phyloP scores from a whole-genome alignment of 1,284 basidiomycete species.

The Sanghuangporus weigelae region DNA sequence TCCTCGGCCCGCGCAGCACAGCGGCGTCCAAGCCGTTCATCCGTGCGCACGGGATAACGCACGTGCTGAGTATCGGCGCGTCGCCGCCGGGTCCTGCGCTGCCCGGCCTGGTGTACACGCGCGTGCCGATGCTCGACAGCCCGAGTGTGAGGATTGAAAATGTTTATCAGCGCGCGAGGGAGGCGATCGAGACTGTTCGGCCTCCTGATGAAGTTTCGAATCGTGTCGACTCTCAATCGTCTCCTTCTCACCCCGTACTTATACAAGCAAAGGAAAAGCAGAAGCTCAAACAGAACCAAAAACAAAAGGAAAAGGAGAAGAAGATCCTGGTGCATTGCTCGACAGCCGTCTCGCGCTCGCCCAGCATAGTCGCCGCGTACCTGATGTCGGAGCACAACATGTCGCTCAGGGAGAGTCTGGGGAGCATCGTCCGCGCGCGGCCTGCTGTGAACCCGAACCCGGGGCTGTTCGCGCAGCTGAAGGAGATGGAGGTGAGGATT shows the following conservation, averaged over 20 bases:
- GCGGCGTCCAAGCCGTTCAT: background rate
- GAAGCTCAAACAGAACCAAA: no score
- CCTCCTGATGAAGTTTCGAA: background rate
- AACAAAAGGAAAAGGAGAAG: no score
- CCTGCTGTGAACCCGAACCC: slow-evolving; percentile 32
- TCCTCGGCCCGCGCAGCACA: background rate
- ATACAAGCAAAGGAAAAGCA: no score
- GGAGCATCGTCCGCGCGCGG: slow-evolving; percentile 27
- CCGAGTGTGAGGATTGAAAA: background rate
- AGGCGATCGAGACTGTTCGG: background rate
- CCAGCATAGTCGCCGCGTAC: background rate
- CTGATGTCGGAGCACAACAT: slow-evolving; percentile 30
- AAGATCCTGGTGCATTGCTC: slow-evolving; percentile 8
- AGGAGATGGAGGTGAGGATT: slow-evolving; percentile 19
- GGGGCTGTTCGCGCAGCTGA: slow-evolving; percentile 35
- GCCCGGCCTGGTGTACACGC: background rate
- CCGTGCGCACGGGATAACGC: background rate
- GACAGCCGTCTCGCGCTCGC: background rate
- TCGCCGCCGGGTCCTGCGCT: background rate
- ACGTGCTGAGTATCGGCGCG: background rate
- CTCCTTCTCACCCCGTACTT: no score
- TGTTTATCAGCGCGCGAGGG: background rate
- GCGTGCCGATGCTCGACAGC: background rate
- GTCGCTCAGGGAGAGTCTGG: slow-evolving; percentile 31
- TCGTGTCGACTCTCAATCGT: no score